phyloP scores from a whole-genome alignment of 345 rosid species.

The Acer campestre region DNA sequence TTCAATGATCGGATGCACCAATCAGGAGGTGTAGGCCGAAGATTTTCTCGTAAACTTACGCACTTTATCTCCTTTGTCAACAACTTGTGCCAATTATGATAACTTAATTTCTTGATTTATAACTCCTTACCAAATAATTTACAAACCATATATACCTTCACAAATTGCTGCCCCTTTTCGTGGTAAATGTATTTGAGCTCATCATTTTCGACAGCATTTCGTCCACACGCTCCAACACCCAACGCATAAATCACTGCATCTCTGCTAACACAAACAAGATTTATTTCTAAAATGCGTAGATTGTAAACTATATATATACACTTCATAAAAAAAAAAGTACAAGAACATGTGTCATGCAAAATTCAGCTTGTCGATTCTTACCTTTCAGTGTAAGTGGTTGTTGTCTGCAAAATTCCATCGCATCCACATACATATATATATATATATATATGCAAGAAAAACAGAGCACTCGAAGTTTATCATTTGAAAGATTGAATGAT shows the following conservation, averaged over 20 bases:
- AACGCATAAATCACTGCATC: conserved; percentile 81
- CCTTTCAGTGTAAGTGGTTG: conserved; percentile 64
- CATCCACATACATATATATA: neutral
- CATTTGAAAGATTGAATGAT: too few relatives aligned
- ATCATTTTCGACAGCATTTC: conserved; percentile 60
- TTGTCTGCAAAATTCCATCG: conserved; percentile 34
- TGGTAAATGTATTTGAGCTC: conserved; percentile 84
- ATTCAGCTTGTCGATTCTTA: conserved; percentile 12
- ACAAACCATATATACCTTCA: conserved; percentile 49
- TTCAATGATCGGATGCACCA: too few relatives aligned
- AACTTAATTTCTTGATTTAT: too few relatives aligned
- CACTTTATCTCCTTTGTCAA: too few relatives aligned
- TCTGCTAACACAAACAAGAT: conserved; percentile 34
- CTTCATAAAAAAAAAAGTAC: too few relatives aligned
- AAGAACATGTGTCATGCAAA: neutral
- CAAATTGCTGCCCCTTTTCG: conserved; percentile 58
- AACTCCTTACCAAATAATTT: too few relatives aligned
- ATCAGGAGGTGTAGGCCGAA: too few relatives aligned
- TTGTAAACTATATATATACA: too few relatives aligned
- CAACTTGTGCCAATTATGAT: too few relatives aligned
- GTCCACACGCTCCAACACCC: conserved; percentile 84
- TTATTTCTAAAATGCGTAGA: too few relatives aligned
- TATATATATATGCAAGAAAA: conserved; percentile 1
- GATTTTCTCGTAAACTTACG: too few relatives aligned
- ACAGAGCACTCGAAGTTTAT: neutral